Conservation (phyloP, 2,329 filamentous ascomycete genomes). For the Madurella mycetomatis region DNA sequence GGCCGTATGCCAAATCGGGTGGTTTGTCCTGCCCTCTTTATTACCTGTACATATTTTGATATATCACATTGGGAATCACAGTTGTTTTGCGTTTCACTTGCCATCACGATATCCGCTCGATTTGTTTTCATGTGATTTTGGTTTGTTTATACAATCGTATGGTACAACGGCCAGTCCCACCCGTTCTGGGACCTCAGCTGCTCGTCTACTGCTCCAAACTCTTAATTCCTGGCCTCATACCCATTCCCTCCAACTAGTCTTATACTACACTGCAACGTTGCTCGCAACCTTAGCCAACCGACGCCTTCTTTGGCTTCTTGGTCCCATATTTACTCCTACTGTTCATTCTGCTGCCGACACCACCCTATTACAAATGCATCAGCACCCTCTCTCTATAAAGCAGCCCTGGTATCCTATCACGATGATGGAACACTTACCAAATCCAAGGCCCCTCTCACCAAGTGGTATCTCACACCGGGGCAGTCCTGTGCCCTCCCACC, state of each 20-base stretch:
- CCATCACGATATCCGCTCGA: neutral
- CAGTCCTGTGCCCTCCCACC: constrained; percentile 94
- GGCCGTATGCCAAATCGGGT: neutral
- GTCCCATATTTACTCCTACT: constrained; percentile 96
- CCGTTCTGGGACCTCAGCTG: too few relatives aligned
- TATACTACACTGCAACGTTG: too few relatives aligned
- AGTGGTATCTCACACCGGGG: constrained; percentile 93
- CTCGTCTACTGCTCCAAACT: neutral
- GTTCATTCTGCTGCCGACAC: constrained; percentile 77
- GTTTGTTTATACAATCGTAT: constrained; percentile 12
- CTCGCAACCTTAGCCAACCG: constrained; percentile 38
- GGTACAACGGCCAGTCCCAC: constrained; percentile 1
- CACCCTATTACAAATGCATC: constrained; percentile 56
- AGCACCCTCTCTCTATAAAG: constrained; percentile 11
- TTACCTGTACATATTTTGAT: constrained; percentile 9
- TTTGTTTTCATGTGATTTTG: neutral
- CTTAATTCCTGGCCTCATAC: neutral
- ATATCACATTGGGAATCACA: neutral
- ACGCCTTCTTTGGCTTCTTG: constrained; percentile 91
- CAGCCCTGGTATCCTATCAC: neutral
- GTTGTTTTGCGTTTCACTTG: neutral
- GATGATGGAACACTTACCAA: constrained; percentile 58
- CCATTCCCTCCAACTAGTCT: too few relatives aligned
- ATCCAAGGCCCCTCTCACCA: constrained; percentile 88
- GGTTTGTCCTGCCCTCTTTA: neutral